Percentiles rank a stretch among this genome's conserved stretches.
phyloP scores from a whole-genome alignment of 345 rosid species.

The Raphanus raphanistrum region DNA sequence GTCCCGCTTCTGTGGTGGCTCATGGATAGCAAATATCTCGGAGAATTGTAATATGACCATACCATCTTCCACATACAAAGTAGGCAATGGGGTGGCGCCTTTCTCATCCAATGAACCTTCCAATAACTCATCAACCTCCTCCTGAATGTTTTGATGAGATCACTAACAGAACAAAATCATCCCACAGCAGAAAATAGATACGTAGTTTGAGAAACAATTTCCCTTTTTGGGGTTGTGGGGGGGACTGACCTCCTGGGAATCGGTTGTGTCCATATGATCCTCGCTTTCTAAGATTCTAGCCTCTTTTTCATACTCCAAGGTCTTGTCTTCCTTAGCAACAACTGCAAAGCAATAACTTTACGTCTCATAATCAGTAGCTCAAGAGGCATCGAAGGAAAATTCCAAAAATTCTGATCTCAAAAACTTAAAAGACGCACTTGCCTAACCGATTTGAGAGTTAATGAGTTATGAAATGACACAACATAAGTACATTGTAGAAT shows the following conservation, averaged over 20 bases:
- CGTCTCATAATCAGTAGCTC: conserved; percentile 31
- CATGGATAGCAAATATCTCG: conserved; percentile 92
- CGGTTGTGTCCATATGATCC: conserved; percentile 49
- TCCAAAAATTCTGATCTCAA: neutral
- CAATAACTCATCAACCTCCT: conserved; percentile 47
- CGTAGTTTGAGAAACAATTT: conserved; percentile 25
- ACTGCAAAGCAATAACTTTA: conserved; percentile 42
- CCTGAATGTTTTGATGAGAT: conserved; percentile 36
- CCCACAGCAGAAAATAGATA: conserved; percentile 29
- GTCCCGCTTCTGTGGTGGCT: conserved; percentile 60
- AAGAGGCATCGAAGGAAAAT: conserved; percentile 21
- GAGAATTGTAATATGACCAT: conserved; percentile 82
- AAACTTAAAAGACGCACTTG: too few species aligned
- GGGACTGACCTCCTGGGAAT: conserved; percentile 49
- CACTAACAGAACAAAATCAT: conserved; percentile 36
- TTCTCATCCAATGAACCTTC: conserved; percentile 50
- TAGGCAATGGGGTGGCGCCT: conserved; percentile 64
- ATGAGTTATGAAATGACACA: neutral
- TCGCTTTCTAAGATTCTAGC: conserved; percentile 46
- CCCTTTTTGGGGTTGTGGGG: conserved; percentile 21
- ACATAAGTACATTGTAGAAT: neutral
- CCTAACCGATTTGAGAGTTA: too few species aligned
- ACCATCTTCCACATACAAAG: conserved; percentile 83
- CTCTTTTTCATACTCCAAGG: conserved; percentile 43
- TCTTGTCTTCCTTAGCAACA: conserved; percentile 43